Evolutionary conservation across 352 stramenopile genomes (phyloP), one percentile per base, ranked within the genome.

Genomic region (Aphanomyces astaci): DNA sequence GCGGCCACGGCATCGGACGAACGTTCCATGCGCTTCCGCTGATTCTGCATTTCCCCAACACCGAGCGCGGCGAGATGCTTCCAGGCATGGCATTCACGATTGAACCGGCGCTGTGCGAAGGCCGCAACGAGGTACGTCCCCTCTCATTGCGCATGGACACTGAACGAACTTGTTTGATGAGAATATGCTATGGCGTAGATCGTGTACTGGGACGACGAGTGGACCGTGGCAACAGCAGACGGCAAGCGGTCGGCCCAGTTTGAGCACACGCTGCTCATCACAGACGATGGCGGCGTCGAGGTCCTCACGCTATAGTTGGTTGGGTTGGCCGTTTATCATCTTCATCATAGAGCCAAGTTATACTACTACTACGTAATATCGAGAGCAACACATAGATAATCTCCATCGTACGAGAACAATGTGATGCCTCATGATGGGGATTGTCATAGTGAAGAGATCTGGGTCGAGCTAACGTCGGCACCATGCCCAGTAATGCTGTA

Each of bases 51-150:
- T 86, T 95, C 67, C 74, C 76, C 36, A 97, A 98, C 70, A 74
- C 78, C 27, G 82, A 84, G 72, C 84, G 78, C n/a, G 87, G 80
- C 22, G 70, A 86, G 54, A 92, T 96, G 80, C 74, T 92, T 32
- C 81, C 85, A 0, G 96, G 96, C 27, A 98, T 98, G 95, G 93
- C 98, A 25, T 99, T 99, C 80, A 99, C 97, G 0, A 98, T 99
- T 71, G 97, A 99, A 80, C 96, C 97, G 2, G 98, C 98, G 65
- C 79, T 99, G 32, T 97, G 87, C 11, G 92, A 99, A 75, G 89
- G 89, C 52, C 87, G 73, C 54, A 76, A 79, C 2, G 82, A 98
- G 79, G 85, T 93, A 43, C 36, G 36, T n/a, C n/a, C n/a, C n/a
- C n/a, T n/a, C n/a, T n/a, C n/a, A n/a, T n/a, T n/a, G n/a, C n/a